A percentile compares a stretch with the other conserved stretches of the same genome.
Evolutionary conservation across 2,329 filamentous ascomycete genomes (phyloP).

Genomic region (Botryotinia convoluta): DNA sequence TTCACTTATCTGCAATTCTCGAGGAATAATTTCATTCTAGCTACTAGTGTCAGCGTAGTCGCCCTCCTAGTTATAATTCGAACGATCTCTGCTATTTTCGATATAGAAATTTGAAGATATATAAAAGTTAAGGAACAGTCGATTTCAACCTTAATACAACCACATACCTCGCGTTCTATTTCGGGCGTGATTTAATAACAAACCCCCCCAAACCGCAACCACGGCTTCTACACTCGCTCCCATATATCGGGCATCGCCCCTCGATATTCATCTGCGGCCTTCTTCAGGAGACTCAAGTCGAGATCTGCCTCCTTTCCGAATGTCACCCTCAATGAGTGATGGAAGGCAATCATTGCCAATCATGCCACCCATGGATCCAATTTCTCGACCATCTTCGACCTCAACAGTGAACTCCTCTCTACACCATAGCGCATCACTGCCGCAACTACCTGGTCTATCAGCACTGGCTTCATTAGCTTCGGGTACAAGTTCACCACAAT

Average conservation of each 20-base stretch:
- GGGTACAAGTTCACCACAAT: slow-evolving; percentile 48
- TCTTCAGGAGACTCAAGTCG: slow-evolving; percentile 48
- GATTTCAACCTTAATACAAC: slow-evolving; percentile 12
- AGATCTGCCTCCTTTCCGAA: slow-evolving; percentile 47
- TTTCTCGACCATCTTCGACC: slow-evolving; percentile 53
- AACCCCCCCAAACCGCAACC: slow-evolving; percentile 39
- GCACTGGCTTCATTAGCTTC: slow-evolving; percentile 55
- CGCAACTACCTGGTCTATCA: slow-evolving; percentile 54
- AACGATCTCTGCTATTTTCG: slow-evolving; percentile 26
- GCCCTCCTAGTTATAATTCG: slow-evolving; percentile 19
- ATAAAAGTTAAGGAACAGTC: slow-evolving; percentile 20
- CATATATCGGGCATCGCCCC: slow-evolving; percentile 55
- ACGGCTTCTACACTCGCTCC: slow-evolving; percentile 60
- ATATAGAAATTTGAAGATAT: slow-evolving; percentile 26
- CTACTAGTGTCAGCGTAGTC: slow-evolving; percentile 14
- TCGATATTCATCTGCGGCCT: slow-evolving; percentile 46
- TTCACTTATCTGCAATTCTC: slow-evolving; percentile 14
- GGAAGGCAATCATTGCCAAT: slow-evolving; percentile 48
- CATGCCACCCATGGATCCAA: slow-evolving; percentile 44
- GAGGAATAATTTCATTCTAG: slow-evolving; percentile 11
- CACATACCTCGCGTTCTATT: slow-evolving; percentile 31
- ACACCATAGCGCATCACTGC: slow-evolving; percentile 43
- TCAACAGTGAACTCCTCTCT: slow-evolving; percentile 46
- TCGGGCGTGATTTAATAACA: slow-evolving; percentile 33
- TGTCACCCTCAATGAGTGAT: slow-evolving; percentile 45